These are phyloP conservation scores for Pythium sp. DNA, from an alignment of 352 stramenopile genomes.

Conservation along the genomic window DNA sequence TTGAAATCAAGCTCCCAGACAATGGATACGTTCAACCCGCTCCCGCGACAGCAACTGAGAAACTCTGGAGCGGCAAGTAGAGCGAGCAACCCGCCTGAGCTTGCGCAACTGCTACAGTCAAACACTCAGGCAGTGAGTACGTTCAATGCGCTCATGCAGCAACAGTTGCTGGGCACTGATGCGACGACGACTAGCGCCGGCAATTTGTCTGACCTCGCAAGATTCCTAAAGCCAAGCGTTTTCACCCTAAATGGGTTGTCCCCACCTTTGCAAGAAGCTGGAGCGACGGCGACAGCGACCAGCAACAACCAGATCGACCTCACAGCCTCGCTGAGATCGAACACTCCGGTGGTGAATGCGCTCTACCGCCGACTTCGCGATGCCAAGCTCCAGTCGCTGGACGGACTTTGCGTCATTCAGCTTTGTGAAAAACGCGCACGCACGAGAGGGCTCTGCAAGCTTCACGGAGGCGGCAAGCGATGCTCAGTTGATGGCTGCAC, in stretches of 20 bases:
- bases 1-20: neutral
- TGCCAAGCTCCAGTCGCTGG: neutral
- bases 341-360: neutral
- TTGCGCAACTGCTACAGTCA: neutral
- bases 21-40: neutral
- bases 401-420: slow-evolving; percentile 1
- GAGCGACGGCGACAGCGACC: neutral
- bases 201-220: neutral
- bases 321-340: neutral
- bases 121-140: neutral
- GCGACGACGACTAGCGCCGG: neutral
- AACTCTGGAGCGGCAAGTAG: neutral
- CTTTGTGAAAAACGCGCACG: neutral
- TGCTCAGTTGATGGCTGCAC: neutral
- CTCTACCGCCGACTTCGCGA: neutral
- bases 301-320: neutral
- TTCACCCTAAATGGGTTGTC: neutral
- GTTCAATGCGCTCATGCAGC: neutral
- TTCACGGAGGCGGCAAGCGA: neutral
- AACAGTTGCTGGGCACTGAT: neutral
- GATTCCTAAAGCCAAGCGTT: neutral
- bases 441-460: slow-evolving; percentile 3
- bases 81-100: neutral
- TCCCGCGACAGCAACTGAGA: neutral
- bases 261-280: neutral